phyloP scores from a whole-genome alignment of 352 stramenopile species.

The Blastocystis sp. region DNA sequence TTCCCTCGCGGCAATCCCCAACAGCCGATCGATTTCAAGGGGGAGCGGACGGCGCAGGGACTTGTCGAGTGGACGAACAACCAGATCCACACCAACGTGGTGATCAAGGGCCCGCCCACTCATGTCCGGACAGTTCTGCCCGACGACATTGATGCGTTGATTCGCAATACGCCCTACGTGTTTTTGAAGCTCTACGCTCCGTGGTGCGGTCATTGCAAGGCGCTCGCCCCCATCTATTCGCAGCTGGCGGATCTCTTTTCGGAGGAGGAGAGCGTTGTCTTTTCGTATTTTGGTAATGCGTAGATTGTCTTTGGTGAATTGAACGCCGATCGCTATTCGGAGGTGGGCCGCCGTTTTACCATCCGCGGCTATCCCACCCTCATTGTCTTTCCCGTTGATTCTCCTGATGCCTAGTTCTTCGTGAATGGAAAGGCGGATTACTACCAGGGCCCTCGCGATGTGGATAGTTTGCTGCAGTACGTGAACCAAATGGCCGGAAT shows the following conservation, averaged over 20 bases:
- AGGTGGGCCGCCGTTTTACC: neutral
- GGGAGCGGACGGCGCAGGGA: neutral
- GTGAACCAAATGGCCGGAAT: conserved; percentile 31
- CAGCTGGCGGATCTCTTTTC: conserved; percentile 64
- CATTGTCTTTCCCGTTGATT: neutral
- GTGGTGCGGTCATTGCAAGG: conserved; percentile 75
- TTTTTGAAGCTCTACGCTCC: conserved; percentile 74
- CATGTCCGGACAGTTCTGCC: conserved; percentile 19
- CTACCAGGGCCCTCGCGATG: conserved; percentile 40
- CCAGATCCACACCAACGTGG: neutral
- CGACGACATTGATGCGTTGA: conserved; percentile 11
- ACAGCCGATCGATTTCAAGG: conserved; percentile 24
- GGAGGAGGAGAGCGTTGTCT: conserved; percentile 42
- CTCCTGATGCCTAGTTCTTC: conserved; percentile 25
- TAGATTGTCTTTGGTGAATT: conserved; percentile 86
- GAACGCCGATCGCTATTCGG: conserved; percentile 74
- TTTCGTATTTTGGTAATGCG: neutral
- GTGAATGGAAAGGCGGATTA: conserved; percentile 27
- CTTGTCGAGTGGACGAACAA: conserved; percentile 39
- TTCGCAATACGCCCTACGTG: neutral
- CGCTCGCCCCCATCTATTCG: conserved; percentile 80
- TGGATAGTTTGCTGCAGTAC: conserved; percentile 26
- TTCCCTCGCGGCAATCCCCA: conserved; percentile 40
- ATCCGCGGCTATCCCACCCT: conserved; percentile 49
- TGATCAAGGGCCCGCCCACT: conserved; percentile 21